These are phyloP conservation scores for Corallochytrium limacisporum DNA, from an alignment of 78 protist species.

Conservation along the genomic window DNA sequence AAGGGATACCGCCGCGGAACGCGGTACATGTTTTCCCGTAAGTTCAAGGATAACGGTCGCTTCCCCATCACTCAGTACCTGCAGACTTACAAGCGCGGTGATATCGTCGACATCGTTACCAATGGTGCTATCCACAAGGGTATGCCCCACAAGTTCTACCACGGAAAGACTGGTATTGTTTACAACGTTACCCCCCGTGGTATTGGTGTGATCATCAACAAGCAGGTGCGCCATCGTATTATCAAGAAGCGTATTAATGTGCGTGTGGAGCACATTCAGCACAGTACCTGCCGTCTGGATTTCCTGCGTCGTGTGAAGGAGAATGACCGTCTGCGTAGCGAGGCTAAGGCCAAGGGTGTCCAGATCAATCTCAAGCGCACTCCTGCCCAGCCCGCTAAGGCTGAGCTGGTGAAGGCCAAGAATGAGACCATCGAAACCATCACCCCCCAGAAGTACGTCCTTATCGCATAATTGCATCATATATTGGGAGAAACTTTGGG, in stretches of 20 bases:
- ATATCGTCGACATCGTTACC: conserved; percentile 38
- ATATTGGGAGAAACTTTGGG: too few species aligned
- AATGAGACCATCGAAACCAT: too few species aligned
- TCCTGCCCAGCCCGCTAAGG: conserved; percentile 8
- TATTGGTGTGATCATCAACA: conserved; percentile 96
- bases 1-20: conserved; percentile 85
- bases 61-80: conserved; percentile 56
- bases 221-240: conserved; percentile 81
- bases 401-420: too few species aligned
- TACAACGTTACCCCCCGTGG: conserved; percentile 96
- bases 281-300: conserved; percentile 80
- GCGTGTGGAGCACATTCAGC: conserved; percentile 95
- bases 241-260: conserved; percentile 93
- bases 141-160: conserved; percentile 99
- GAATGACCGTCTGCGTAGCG: background rate
- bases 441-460: too few species aligned
- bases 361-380: conserved; percentile 1
- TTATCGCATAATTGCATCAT: too few species aligned
- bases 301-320: conserved; percentile 57
- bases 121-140: conserved; percentile 92
- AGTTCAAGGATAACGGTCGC: conserved; percentile 74
- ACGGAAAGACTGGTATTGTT: conserved; percentile 97
- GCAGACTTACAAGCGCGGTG: conserved; percentile 46
- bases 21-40: conserved; percentile 76
- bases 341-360: background rate